Conservation (phyloP, 345 rosid genomes). For the Theobroma cacao region DNA sequence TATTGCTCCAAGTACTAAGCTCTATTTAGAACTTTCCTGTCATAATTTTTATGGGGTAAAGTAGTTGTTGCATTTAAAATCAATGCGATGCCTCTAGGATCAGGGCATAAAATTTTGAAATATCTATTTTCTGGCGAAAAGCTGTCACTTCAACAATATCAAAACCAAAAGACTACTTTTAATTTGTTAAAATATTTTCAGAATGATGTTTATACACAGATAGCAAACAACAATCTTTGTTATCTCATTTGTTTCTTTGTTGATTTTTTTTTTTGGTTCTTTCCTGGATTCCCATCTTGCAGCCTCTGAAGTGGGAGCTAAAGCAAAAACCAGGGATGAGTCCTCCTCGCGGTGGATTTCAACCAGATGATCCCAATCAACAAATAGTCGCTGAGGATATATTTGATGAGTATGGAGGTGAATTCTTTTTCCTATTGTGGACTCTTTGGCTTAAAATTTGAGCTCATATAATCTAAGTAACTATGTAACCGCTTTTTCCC, state of each 20-base stretch:
- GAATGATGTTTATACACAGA: neutral
- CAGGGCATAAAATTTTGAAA: neutral
- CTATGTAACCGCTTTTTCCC: conserved; percentile 12
- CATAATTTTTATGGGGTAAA: neutral
- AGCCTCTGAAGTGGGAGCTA: conserved; percentile 98
- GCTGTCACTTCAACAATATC: neutral
- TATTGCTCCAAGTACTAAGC: neutral
- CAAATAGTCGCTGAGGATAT: conserved; percentile 98
- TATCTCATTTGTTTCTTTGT: neutral
- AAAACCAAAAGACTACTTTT: neutral
- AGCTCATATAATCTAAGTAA: conserved; percentile 1
- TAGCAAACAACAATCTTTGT: neutral
- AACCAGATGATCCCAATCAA: conserved; percentile 88
- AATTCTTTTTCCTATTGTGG: conserved; percentile 6
- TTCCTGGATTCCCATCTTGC: conserved; percentile 3
- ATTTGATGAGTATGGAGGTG: conserved; percentile 97
- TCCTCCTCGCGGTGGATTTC: conserved; percentile 97
- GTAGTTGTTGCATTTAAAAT: neutral
- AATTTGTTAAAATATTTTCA: neutral
- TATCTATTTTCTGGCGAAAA: neutral
- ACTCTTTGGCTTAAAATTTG: neutral
- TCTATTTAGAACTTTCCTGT: neutral
- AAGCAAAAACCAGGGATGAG: conserved; percentile 95
- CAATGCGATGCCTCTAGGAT: neutral
- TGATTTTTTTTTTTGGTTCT: conserved; percentile 5